Evolutionary conservation across 2,329 filamentous ascomycete species (phyloP).

Genomic region (Alternaria sp.): DNA sequence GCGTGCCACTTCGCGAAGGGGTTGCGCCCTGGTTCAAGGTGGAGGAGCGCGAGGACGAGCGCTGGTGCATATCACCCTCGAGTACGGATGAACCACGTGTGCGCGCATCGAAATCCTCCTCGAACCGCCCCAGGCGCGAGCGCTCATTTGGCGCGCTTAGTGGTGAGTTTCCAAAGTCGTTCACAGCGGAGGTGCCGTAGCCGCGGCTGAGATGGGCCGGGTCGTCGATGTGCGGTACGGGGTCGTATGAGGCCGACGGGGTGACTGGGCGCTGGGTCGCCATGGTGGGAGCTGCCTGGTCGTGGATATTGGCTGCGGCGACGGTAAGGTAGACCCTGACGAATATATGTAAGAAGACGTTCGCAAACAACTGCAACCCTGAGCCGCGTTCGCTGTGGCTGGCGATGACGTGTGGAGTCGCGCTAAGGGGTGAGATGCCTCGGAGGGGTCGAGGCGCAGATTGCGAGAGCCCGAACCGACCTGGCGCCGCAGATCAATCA

Average conservation of each 20-base stretch:
- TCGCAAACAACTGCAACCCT: constrained; percentile 8
- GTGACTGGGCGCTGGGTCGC: constrained; percentile 33
- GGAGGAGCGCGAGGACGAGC: constrained; percentile 64
- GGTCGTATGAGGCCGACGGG: constrained; percentile 36
- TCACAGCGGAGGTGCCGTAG: constrained; percentile 37
- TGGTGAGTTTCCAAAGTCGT: constrained; percentile 50
- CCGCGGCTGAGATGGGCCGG: constrained; percentile 46
- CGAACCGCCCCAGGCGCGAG: constrained; percentile 60
- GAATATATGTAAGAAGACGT: constrained; percentile 12
- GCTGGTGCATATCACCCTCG: constrained; percentile 63
- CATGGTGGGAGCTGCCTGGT: constrained; percentile 23
- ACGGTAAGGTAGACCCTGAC: constrained; percentile 8
- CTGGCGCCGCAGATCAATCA: constrained; percentile 24
- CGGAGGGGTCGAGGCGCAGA: constrained; percentile 23
- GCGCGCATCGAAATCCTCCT: constrained; percentile 74
- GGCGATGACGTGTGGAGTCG: constrained; percentile 25
- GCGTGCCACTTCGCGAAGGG: constrained; percentile 70
- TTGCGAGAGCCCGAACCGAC: constrained; percentile 16
- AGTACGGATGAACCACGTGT: constrained; percentile 70
- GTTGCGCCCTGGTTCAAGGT: constrained; percentile 52
- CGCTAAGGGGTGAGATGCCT: constrained; percentile 13
- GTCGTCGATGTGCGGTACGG: constrained; percentile 45
- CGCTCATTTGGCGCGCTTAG: constrained; percentile 33
- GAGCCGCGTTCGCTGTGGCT: constrained; percentile 19
- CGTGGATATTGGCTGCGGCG: constrained; percentile 1